Percentiles rank a stretch among this genome's conserved stretches.
Conservation (phyloP, 805 yeast species). For the Lachancea fermentati region DNA sequence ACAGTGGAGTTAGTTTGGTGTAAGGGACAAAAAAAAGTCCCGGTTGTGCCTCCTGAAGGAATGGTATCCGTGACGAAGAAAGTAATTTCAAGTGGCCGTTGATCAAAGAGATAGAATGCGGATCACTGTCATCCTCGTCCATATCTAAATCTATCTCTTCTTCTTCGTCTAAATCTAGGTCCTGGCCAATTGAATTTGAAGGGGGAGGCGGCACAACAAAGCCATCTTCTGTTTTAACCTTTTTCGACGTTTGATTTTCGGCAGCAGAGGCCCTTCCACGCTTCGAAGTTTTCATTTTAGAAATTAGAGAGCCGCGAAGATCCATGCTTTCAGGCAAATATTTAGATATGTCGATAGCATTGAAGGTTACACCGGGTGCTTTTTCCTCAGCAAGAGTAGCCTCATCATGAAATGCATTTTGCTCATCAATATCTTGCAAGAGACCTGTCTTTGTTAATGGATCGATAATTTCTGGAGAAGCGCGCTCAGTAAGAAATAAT, state of each 20-base stretch:
- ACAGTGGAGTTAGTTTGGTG: conserved; percentile 40
- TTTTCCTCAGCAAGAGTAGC: conserved; percentile 30
- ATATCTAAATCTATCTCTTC: conserved; percentile 32
- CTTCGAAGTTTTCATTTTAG: conserved; percentile 36
- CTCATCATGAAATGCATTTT: conserved; percentile 23
- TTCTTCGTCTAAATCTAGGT: conserved; percentile 20
- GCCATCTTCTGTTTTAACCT: conserved; percentile 39
- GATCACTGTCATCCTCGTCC: conserved; percentile 29
- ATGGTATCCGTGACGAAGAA: conserved; percentile 45
- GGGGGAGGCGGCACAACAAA: conserved; percentile 29
- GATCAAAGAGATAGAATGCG: conserved; percentile 34
- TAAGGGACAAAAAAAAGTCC: conserved; percentile 61
- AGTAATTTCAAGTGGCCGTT: conserved; percentile 68
- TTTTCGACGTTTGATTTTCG: conserved; percentile 28
- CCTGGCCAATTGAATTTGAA: conserved; percentile 23
- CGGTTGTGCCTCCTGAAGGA: conserved; percentile 52
- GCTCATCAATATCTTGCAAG: conserved; percentile 44
- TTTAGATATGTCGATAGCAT: conserved; percentile 40
- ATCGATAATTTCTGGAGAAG: conserved; percentile 39
- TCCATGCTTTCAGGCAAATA: conserved; percentile 39
- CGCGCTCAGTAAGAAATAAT: conserved; percentile 52
- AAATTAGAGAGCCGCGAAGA: conserved; percentile 41
- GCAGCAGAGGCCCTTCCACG: conserved; percentile 28
- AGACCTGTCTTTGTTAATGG: conserved; percentile 44
- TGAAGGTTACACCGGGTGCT: conserved; percentile 33